Evolutionary conservation across 1,139 yeast genomes (phyloP).

Genomic region (Lodderomyces beijingensis): DNA sequence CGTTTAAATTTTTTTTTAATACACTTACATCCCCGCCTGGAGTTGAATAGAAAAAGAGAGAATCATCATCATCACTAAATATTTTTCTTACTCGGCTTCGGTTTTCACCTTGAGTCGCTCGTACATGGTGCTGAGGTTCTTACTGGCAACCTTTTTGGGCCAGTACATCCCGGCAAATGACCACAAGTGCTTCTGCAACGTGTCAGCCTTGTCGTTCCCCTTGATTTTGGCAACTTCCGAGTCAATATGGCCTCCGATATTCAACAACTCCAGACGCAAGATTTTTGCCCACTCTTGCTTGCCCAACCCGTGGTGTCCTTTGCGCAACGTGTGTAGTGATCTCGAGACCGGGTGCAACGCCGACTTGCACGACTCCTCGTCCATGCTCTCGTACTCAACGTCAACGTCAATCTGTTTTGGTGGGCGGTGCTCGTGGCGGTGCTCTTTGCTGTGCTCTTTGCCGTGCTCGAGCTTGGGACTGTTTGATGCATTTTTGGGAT

Average conservation of each 20-base stretch:
- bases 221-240: conserved; percentile 12
- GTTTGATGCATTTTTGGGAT: conserved; percentile 1
- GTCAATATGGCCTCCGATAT: conserved; percentile 73
- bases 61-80: too few species aligned
- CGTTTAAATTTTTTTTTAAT: too few species aligned
- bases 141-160: conserved; percentile 89
- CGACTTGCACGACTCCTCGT: conserved; percentile 74
- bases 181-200: conserved; percentile 71
- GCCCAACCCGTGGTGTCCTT: conserved; percentile 78
- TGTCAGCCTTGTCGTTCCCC: conserved; percentile 16
- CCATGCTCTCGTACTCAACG: conserved; percentile 59
- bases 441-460: conserved; percentile 2
- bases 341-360: conserved; percentile 68
- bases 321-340: conserved; percentile 69
- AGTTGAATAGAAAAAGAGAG: too few species aligned
- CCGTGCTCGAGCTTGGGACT: background rate
- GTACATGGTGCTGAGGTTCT: conserved; percentile 82
- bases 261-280: conserved; percentile 66
- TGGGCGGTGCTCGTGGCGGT: conserved; percentile 3
- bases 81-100: too few species aligned
- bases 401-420: conserved; percentile 16
- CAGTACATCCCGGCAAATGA: conserved; percentile 84
- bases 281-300: conserved; percentile 81
- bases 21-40: too few species aligned
- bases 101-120: conserved; percentile 45